phyloP scores from a whole-genome alignment of 306 rosid genomes.

The Pyrus bretschneideri region DNA sequence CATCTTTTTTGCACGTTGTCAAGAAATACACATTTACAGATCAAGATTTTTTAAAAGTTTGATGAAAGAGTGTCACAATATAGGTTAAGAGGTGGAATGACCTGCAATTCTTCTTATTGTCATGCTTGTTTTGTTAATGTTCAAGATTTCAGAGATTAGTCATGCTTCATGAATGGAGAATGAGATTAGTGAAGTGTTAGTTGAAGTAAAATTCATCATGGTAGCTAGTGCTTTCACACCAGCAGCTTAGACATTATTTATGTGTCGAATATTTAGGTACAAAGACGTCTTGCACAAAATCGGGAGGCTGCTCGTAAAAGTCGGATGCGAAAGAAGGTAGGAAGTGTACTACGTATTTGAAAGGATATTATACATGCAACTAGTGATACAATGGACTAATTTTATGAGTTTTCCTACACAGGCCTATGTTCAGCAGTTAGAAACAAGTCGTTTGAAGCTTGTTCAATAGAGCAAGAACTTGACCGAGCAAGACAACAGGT shows the following conservation, averaged over 20 bases:
- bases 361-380: constrained; percentile 6
- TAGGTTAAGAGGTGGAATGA: neutral
- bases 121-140: neutral
- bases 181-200: neutral
- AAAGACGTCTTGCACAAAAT: constrained; percentile 93
- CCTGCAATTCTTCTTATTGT: neutral
- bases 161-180: neutral
- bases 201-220: neutral
- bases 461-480: constrained; percentile 74
- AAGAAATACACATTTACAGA: neutral
- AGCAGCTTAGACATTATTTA: neutral
- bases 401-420: constrained; percentile 26
- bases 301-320: constrained; percentile 99
- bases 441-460: constrained; percentile 78
- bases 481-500: constrained; percentile 73
- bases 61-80: neutral
- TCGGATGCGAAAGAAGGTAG: constrained; percentile 83
- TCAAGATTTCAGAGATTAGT: neutral
- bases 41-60: neutral
- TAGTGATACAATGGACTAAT: constrained; percentile 9
- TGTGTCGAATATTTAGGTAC: constrained; percentile 49
- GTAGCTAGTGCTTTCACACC: neutral
- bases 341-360: constrained; percentile 18
- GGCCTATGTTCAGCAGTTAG: constrained; percentile 93
- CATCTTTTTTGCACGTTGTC: neutral